Conservation (phyloP, 2,329 filamentous ascomycete genomes). For the Penicillium frequentans region DNA sequence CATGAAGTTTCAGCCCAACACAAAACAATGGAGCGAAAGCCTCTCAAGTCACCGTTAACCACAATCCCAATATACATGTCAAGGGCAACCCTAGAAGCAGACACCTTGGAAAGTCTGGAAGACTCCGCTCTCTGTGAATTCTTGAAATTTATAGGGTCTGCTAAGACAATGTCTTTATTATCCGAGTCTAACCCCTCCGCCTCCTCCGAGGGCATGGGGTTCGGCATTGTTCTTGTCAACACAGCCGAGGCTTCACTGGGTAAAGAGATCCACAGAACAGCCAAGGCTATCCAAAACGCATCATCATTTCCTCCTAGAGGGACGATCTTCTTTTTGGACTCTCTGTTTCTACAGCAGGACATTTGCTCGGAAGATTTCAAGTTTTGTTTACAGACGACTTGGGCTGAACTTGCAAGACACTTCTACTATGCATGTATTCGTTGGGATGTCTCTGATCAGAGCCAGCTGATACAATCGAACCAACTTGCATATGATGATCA, state of each 20-base stretch:
- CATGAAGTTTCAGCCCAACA: neutral
- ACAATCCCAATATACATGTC: constrained; percentile 30
- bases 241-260: constrained; percentile 17
- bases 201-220: constrained; percentile 8
- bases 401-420: constrained; percentile 27
- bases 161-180: constrained; percentile 6
- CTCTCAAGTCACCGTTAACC: constrained; percentile 17
- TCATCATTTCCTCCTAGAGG: constrained; percentile 16
- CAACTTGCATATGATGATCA: too few species aligned
- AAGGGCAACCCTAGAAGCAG: neutral
- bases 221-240: constrained; percentile 33
- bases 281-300: constrained; percentile 10
- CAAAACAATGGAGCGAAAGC: neutral
- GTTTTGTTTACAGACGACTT: constrained; percentile 27
- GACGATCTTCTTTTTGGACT: constrained; percentile 36
- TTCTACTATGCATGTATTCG: constrained; percentile 36
- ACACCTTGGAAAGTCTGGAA: neutral
- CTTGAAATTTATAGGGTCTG: constrained; percentile 14
- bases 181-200: constrained; percentile 23
- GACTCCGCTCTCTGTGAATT: constrained; percentile 13
- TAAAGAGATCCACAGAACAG: constrained; percentile 24
- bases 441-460: constrained; percentile 8
- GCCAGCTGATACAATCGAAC: neutral
- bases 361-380: constrained; percentile 14
- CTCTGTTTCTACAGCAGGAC: constrained; percentile 19